Base-by-base conservation (phyloP, 306 rosid species). In the Citrullus amarus region DNA sequence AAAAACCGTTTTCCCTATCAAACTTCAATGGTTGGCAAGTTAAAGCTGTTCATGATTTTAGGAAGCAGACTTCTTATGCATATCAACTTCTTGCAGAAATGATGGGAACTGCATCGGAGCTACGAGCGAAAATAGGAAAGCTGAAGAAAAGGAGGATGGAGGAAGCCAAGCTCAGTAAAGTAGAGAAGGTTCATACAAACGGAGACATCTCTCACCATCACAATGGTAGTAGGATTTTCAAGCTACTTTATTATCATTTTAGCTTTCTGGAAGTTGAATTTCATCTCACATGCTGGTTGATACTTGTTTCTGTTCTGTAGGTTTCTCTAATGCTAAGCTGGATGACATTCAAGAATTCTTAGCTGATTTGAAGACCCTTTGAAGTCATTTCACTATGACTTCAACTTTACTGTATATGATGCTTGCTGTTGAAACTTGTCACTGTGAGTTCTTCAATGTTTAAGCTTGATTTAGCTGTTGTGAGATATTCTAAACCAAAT, bases 51-150 rank as follows among this genome's bases (percentile, higher is more conserved):
- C 41, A 17, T 30, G 16, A 32, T 53, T 32, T 11, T 28, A n/a
- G 25, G 62, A 51, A 36, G 6, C 70, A 76, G 17, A 18, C 28
- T 28, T 67, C 57, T 72, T 30, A 72, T 44, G 51, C 38, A 28
- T 57, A 13, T 62, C 15, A 30, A 68, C 62, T 81, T 80, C 61
- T 38, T 70, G 51, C 80, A 93, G 97, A 92, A 82, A 58, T 94
- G 80, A 70, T 85, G 84, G 56, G 82, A 74, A 81, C 87, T 15
- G 94, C 90, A 55, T 82, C 90, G 30, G 91, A 90, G 82, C 90
- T 94, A 62, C 74, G 83, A 79, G 71, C 11, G 22, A 85, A 79
- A 86, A 75, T 88, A 38, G 85, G 81, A 77, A 87, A 81, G 79
- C 67, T 88, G 80, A 83, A 83, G 83, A 81, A 81, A 18, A 75